Base-by-base conservation (phyloP, 2,329 filamentous ascomycete genomes). In the Lomentospora prolificans region DNA sequence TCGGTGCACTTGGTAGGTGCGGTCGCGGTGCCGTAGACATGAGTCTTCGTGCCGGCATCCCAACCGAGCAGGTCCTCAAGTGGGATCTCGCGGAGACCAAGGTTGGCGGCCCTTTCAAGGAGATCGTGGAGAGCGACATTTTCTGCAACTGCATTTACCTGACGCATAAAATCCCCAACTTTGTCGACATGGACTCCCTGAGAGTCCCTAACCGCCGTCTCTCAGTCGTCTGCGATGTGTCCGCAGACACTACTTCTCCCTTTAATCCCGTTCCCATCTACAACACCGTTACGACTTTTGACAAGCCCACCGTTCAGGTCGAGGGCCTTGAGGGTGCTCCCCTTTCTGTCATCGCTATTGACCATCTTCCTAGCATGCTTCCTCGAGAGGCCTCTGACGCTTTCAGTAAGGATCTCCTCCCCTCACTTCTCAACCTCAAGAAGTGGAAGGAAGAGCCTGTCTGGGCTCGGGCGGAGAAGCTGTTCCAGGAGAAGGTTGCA, bases 101-200 rank as follows among this genome's bases (percentile, higher is more conserved):
- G 24, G 77, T 76, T 57, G 82, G 84, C 56, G 89, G 89, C 1
- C 89, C 89, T 8, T 94, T 91, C 71, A 71, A 76, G 60, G 89
- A 94, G 73, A 90, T 95, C 64, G 75, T 84, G 50, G 80, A 89
- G 70, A 79, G 75, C 58, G 84, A 89, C 64, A 85, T 90, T 66
- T 89, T 90, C 67, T 78, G 94, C 69, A 95, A 94, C 76, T 90
- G 87, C 79, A 92, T 96, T 69, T 96, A 96, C 73, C 83, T 96
- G 44, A 44, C 27, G 1, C 82, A 78, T 59, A 76, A 82, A 62
- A 91, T 94, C 62, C 87, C 89, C 25, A 86, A 87, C 31, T 96
- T 96, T 67, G 80, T 95, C 66, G 84, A 46, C 24, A 19, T 46
- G 41, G 41, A 46, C 10, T 46, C 41, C 88, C 70, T 66, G 77